Conservation (phyloP, 441 rosid genomes). For the Eruca vesicaria region DNA sequence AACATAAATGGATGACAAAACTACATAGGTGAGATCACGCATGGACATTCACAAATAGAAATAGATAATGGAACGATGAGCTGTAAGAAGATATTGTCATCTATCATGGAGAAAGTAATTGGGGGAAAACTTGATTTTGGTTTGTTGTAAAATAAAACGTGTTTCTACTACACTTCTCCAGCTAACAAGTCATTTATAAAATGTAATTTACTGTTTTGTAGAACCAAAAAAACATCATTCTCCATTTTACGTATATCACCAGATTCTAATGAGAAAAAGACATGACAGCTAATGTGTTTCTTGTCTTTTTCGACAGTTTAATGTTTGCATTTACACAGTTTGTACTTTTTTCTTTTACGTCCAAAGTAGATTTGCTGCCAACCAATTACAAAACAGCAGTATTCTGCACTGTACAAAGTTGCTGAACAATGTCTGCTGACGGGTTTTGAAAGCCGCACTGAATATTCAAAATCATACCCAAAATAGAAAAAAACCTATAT, state of each 20-base stretch:
- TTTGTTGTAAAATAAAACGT: neutral
- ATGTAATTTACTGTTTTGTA: neutral
- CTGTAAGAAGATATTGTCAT: neutral
- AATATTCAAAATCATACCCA: neutral
- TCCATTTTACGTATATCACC: neutral
- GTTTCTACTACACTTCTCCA: neutral
- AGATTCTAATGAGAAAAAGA: neutral
- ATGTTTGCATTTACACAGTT: neutral
- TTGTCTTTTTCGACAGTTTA: neutral
- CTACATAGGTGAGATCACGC: neutral
- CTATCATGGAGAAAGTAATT: neutral
- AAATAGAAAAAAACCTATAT: neutral
- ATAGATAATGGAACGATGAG: neutral
- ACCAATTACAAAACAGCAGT: neutral
- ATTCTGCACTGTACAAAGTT: neutral
- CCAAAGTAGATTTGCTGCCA: neutral
- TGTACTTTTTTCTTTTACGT: neutral
- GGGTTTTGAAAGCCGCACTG: conserved; percentile 9
- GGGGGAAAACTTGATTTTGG: neutral
- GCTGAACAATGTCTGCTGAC: neutral
- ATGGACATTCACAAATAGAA: neutral
- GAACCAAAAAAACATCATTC: neutral
- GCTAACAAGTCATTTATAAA: neutral
- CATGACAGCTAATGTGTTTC: neutral
- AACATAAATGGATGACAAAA: neutral